These are phyloP conservation scores for Hanseniaspora hatyaiensis DNA, from an alignment of 805 yeast genomes.

Conservation along the genomic window DNA sequence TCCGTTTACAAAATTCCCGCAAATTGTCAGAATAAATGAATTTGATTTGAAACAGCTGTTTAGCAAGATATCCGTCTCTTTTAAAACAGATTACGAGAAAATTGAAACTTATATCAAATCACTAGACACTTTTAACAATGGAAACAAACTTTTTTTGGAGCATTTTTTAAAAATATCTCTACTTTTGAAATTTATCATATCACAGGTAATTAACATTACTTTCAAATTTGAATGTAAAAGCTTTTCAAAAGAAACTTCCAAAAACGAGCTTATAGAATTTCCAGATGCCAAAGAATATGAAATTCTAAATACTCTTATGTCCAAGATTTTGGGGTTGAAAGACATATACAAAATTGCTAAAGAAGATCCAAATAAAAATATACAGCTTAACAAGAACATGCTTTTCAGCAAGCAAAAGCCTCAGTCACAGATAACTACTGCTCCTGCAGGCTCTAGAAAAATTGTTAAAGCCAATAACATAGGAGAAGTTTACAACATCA, in stretches of 20 bases:
- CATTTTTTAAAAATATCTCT: constrained; percentile 6
- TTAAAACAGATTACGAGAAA: neutral
- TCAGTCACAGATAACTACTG: neutral
- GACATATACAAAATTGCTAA: neutral
- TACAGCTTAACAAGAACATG: neutral
- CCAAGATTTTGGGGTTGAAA: constrained; percentile 1
- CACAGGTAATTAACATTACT: constrained; percentile 7
- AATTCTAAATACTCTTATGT: neutral
- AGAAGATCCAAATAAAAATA: neutral
- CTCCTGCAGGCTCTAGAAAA: neutral
- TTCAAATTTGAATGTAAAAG: neutral
- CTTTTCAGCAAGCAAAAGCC: neutral
- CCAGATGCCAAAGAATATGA: constrained; percentile 8
- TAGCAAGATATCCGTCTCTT: neutral
- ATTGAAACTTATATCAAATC: neutral
- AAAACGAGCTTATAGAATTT: neutral
- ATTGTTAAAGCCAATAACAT: neutral
- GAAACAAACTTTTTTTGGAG: neutral
- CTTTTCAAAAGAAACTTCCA: neutral
- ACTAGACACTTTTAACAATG: neutral
- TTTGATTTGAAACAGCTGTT: constrained; percentile 5
- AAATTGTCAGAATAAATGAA: constrained; percentile 6
- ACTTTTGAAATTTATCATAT: constrained; percentile 9
- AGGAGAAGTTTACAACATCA: neutral
- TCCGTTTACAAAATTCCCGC: constrained; percentile 6